phyloP scores from a whole-genome alignment of 768 basidiomycete genomes.

The Kwoniella mangroviensis region DNA sequence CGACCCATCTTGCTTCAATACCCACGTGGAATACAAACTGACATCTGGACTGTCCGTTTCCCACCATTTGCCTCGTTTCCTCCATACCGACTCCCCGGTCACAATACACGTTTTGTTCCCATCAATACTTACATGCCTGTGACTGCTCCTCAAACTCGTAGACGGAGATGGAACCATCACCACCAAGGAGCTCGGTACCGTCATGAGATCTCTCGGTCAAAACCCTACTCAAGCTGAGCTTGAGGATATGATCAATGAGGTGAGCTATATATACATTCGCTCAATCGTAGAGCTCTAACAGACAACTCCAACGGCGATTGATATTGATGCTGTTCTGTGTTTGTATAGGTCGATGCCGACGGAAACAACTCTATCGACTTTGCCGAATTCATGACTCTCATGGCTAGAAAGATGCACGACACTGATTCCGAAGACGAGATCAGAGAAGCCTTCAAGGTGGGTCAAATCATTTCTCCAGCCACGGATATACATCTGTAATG shows the following conservation, averaged over 20 bases:
- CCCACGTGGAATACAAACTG: background rate
- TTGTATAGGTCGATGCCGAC: conserved; percentile 73
- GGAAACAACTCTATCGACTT: conserved; percentile 87
- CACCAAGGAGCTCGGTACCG: conserved; percentile 84
- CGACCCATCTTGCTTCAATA: background rate
- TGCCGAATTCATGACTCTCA: conserved; percentile 80
- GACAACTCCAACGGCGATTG: background rate
- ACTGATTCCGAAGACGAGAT: conserved; percentile 94
- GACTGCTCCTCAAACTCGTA: conserved; percentile 47
- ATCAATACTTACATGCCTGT: background rate
- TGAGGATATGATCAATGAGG: conserved; percentile 93
- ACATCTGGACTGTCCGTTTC: background rate
- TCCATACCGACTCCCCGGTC: background rate
- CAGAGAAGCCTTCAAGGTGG: conserved; percentile 90
- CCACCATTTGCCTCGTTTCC: background rate
- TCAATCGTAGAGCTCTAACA: background rate
- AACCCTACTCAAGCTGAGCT: conserved; percentile 90
- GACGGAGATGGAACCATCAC: conserved; percentile 95
- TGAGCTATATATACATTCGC: conserved; percentile 23
- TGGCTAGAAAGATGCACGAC: conserved; percentile 88
- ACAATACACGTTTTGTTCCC: background rate
- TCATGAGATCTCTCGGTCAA: conserved; percentile 90
- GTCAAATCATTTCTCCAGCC: conserved; percentile 10
- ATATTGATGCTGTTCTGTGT: background rate
- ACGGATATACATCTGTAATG: background rate